Evolutionary conservation across 306 rosid species (phyloP).

Genomic region (Malus sylvestris): DNA sequence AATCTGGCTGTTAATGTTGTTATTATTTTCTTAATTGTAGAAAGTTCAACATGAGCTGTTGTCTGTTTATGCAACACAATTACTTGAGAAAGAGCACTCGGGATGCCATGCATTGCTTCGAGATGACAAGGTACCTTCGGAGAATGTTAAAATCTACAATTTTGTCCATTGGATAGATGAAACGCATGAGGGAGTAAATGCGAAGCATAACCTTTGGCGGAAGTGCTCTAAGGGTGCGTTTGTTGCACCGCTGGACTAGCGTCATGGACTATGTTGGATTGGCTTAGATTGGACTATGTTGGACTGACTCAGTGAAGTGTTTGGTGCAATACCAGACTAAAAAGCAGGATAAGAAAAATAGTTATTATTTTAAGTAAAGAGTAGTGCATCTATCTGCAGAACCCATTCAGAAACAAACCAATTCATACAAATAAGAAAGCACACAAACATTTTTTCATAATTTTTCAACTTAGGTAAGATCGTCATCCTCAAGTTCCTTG

Average conservation of each 20-base stretch:
- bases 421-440: conserved; percentile 26
- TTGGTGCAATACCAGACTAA: too few species aligned
- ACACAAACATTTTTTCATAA: not conserved
- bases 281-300: too few species aligned
- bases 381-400: not conserved
- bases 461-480: conserved; percentile 51
- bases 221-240: too few species aligned
- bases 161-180: not conserved
- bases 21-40: conserved; percentile 20
- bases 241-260: too few species aligned
- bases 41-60: conserved; percentile 48
- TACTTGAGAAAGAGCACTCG: conserved; percentile 54
- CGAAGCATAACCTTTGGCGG: too few species aligned
- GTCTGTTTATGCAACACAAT: conserved; percentile 44
- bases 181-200: too few species aligned
- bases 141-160: not conserved
- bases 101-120: conserved; percentile 52
- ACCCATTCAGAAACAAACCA: not conserved
- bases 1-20: not conserved
- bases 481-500: conserved; percentile 91
- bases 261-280: too few species aligned
- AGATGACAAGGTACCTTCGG: conserved; percentile 41
- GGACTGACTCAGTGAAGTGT: too few species aligned
- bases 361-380: not conserved
- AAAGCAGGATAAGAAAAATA: too few species aligned